phyloP scores from a whole-genome alignment of 1,139 yeast genomes.

The Yamadazyma conglobata region DNA sequence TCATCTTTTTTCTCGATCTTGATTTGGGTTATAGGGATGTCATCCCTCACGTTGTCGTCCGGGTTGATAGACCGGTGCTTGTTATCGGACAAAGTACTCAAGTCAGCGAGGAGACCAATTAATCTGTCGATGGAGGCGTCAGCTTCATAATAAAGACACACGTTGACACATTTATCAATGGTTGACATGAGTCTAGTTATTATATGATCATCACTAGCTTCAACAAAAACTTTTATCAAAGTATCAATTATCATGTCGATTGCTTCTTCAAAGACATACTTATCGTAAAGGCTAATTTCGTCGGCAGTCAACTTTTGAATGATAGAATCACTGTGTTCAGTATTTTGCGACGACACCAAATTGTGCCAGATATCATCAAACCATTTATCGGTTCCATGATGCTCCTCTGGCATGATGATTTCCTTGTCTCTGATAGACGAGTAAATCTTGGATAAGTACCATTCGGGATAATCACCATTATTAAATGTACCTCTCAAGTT shows the following conservation, averaged over 20 bases:
- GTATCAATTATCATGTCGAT: constrained; percentile 67
- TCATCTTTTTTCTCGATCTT: constrained; percentile 50
- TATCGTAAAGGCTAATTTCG: constrained; percentile 54
- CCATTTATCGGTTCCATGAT: constrained; percentile 81
- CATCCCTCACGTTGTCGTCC: constrained; percentile 40
- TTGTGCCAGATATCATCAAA: constrained; percentile 95
- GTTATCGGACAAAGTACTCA: constrained; percentile 51
- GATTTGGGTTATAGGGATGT: constrained; percentile 45
- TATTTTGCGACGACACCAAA: constrained; percentile 53
- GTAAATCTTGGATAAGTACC: constrained; percentile 82
- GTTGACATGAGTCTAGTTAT: constrained; percentile 84
- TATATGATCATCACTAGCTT: constrained; percentile 87
- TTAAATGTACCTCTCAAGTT: constrained; percentile 81
- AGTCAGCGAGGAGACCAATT: constrained; percentile 56
- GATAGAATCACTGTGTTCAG: not conserved
- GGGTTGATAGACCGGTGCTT: constrained; percentile 14
- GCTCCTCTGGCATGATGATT: constrained; percentile 97
- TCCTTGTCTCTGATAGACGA: constrained; percentile 79
- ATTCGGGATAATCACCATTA: constrained; percentile 74
- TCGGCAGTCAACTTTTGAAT: constrained; percentile 13
- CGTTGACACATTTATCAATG: constrained; percentile 76
- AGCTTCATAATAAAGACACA: constrained; percentile 65
- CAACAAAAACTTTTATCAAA: constrained; percentile 71
- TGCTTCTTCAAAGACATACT: constrained; percentile 59
- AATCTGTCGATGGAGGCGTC: constrained; percentile 61